Evolutionary conservation across 1,284 basidiomycete species (phyloP).

Genomic region (Rhodotorula sp.): DNA sequence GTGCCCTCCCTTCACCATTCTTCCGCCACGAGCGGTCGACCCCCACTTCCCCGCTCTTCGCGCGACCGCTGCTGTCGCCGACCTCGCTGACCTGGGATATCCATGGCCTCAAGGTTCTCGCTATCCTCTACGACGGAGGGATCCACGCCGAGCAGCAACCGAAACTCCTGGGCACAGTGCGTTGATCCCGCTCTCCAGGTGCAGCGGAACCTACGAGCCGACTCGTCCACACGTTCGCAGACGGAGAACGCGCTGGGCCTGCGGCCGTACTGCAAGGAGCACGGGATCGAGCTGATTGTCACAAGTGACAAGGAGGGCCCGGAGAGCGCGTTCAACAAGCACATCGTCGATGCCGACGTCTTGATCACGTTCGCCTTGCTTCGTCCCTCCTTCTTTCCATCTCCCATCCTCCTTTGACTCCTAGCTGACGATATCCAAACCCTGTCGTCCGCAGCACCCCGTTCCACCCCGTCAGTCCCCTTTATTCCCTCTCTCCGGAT

Average conservation of each 20-base stretch:
- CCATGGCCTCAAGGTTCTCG: conserved; percentile 28
- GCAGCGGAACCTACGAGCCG: neutral
- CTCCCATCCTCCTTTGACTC: neutral
- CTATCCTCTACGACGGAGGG: conserved; percentile 53
- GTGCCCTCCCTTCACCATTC: too few relatives aligned
- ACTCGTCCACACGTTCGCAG: conserved; percentile 58
- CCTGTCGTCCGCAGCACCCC: conserved; percentile 66
- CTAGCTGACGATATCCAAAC: neutral
- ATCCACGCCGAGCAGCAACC: conserved; percentile 66
- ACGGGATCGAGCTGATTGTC: conserved; percentile 74
- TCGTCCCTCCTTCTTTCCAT: too few relatives aligned
- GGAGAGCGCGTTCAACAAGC: conserved; percentile 81
- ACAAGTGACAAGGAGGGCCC: conserved; percentile 85
- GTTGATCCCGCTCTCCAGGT: conserved; percentile 55
- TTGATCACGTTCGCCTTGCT: conserved; percentile 48
- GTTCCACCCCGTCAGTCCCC: conserved; percentile 59
- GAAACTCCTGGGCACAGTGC: conserved; percentile 19
- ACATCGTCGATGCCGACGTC: conserved; percentile 67
- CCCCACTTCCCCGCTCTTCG: neutral
- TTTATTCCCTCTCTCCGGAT: too few relatives aligned
- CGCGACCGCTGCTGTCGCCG: neutral
- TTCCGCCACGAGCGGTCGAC: too few relatives aligned
- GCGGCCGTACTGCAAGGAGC: conserved; percentile 54
- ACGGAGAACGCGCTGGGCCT: conserved; percentile 68
- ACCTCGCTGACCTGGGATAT: neutral